Evolutionary conservation across 495 filamentous ascomycete genomes (phyloP), one percentile per base, ranked within the genome.

Genomic region (Copromyces sp.): DNA sequence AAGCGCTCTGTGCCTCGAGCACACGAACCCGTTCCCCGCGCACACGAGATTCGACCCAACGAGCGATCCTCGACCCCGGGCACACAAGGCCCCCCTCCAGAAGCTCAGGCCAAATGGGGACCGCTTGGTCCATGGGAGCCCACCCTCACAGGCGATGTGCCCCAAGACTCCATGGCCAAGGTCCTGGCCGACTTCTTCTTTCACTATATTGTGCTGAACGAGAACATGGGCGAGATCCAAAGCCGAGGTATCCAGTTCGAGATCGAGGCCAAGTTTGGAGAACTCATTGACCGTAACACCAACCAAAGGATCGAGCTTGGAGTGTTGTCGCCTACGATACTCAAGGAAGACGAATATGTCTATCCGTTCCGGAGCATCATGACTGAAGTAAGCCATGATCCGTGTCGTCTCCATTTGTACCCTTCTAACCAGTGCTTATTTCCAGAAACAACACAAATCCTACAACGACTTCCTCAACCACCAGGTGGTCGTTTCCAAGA

Each of bases 231-330:
- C 35, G 88, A 90, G 70, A 80, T 87, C 41, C 77, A 82, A 7
- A 81, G 77, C 71, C 80, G 82, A n/a, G 89, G 88, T 5, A 86
- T 91, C n/a, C 86, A 93, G 71, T 86, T 97, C 45, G 94, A 98
- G 80, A 91, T 98, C 71, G 94, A 98, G 82, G 94, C 93, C 9
- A 98, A 97, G 79, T 80, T 98, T 20, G 95, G 95, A 69, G 89
- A 87, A 53, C 80, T 97, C 17, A 87, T 97, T 47, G 90, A 94
- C 76, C 89, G 86, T 79, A 86, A 87, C 72, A 90, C 87, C 2
- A 86, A 89, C 69, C 85, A 90, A n/a, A 86, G 94, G 42, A 81
- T 95, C 44, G 79, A 80, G 3, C 77, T 95, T 24, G 89, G 89
- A 8, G 83, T 95, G 11, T 69, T 82, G 39, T 88, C 90, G 0